phyloP scores from a whole-genome alignment of 176 grass and related monocot species.

The Luzula sylvatica region DNA sequence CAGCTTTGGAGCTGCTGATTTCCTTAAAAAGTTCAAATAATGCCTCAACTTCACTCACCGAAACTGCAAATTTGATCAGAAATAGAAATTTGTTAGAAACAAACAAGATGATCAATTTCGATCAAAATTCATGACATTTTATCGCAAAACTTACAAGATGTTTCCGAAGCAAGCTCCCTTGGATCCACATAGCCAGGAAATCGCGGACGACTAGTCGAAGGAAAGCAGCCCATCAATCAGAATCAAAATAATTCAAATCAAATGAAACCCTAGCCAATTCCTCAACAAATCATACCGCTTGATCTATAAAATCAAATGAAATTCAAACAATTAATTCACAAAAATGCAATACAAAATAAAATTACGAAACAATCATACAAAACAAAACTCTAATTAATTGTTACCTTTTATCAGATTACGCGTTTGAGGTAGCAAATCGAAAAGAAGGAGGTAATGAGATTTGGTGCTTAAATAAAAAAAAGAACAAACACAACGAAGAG shows the following conservation, averaged over 20 bases:
- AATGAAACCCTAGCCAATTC: not conserved
- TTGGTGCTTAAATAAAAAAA: not conserved
- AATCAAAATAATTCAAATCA: too few species aligned
- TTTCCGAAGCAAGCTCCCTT: slow-evolving; percentile 17
- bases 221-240: slow-evolving; percentile 12
- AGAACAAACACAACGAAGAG: not conserved
- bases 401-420: slow-evolving; percentile 11
- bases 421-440: not conserved
- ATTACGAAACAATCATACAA: not conserved
- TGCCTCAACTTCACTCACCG: slow-evolving; percentile 41
- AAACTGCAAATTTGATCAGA: slow-evolving; percentile 22
- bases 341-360: not conserved
- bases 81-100: not conserved
- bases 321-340: not conserved
- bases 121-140: too few species aligned
- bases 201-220: not conserved
- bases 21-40: slow-evolving; percentile 44
- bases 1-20: slow-evolving; percentile 32
- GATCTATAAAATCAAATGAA: not conserved
- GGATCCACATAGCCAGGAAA: slow-evolving; percentile 18
- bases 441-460: not conserved
- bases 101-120: slow-evolving; percentile 1
- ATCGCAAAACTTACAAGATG: slow-evolving; percentile 7
- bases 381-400: not conserved
- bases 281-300: slow-evolving; percentile 2